Conservation (phyloP, 768 basidiomycete species). For the Rhodotorula toruloides region DNA sequence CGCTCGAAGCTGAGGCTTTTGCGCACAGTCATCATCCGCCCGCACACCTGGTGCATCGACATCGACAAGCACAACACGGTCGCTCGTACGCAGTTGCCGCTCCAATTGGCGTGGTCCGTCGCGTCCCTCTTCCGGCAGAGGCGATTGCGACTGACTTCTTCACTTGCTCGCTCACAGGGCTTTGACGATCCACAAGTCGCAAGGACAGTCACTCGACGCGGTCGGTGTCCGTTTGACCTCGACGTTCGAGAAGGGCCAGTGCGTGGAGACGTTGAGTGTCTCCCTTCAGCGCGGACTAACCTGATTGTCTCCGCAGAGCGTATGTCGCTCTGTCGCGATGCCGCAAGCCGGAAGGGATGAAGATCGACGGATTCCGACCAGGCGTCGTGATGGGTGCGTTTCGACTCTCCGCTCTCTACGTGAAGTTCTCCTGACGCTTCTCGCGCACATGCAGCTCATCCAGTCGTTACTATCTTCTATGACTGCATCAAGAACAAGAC, state of each 20-base stretch:
- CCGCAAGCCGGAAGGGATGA: constrained; percentile 29
- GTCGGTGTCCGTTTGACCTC: constrained; percentile 85
- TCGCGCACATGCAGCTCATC: constrained; percentile 5
- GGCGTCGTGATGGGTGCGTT: constrained; percentile 30
- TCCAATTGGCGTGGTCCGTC: constrained; percentile 82
- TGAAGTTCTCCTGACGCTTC: too few species aligned
- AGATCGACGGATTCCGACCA: constrained; percentile 31
- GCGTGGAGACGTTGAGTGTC: background rate
- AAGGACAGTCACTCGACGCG: constrained; percentile 89
- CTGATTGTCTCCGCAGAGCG: background rate
- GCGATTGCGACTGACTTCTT: constrained; percentile 15
- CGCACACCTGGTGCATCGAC: constrained; percentile 28
- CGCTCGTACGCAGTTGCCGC: constrained; percentile 70
- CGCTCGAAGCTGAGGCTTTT: rapidly evolving
- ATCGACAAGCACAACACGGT: constrained; percentile 34
- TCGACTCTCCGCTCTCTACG: background rate
- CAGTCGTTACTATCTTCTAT: constrained; percentile 20
- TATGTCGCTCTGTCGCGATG: constrained; percentile 36
- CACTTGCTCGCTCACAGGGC: background rate
- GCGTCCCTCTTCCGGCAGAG: constrained; percentile 49
- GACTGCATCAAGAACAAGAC: constrained; percentile 10
- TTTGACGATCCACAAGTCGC: constrained; percentile 75
- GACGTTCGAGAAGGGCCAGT: constrained; percentile 62
- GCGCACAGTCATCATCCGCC: constrained; percentile 8
- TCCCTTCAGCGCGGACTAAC: too few species aligned